Percentiles rank a stretch among this genome's conserved stretches.
Conservation (phyloP, 2,329 filamentous ascomycete species). For the Pseudophaeomoniella oleicola region DNA sequence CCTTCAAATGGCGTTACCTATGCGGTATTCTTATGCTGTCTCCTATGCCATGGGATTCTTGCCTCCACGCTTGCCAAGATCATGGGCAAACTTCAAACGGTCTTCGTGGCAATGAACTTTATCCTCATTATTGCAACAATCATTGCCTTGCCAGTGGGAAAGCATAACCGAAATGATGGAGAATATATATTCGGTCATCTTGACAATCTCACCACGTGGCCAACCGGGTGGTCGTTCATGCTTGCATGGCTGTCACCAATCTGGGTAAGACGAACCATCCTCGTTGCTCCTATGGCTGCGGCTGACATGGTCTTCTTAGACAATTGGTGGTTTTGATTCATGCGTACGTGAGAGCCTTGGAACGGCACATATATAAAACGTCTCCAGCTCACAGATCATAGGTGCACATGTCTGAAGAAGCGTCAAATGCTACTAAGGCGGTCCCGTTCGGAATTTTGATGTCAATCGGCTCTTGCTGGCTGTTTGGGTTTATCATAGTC, state of each 20-base stretch:
- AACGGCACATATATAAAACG: not conserved
- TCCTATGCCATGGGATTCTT: conserved; percentile 39
- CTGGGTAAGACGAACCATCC: conserved; percentile 31
- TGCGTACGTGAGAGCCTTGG: conserved; percentile 32
- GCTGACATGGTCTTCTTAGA: not conserved
- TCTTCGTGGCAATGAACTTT: conserved; percentile 41
- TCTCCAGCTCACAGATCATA: conserved; percentile 1
- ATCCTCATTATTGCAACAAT: conserved; percentile 41
- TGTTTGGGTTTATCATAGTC: conserved; percentile 42
- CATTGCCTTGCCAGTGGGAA: conserved; percentile 41
- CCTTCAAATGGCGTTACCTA: conserved; percentile 43
- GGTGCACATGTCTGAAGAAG: conserved; percentile 46
- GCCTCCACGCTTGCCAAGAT: conserved; percentile 37
- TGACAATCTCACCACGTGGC: conserved; percentile 45
- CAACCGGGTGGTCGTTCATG: conserved; percentile 44
- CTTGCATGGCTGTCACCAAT: conserved; percentile 46
- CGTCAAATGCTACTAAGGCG: conserved; percentile 42
- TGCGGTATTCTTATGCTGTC: conserved; percentile 39
- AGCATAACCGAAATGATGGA: conserved; percentile 24
- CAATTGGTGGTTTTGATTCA: conserved; percentile 35
- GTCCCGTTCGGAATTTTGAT: conserved; percentile 47
- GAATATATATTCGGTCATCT: conserved; percentile 41
- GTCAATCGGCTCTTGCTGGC: conserved; percentile 39
- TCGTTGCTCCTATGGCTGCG: conserved; percentile 6
- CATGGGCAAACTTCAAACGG: conserved; percentile 45